Conservation (phyloP, 768 basidiomycete genomes). For the Hypholoma sublateritium region DNA sequence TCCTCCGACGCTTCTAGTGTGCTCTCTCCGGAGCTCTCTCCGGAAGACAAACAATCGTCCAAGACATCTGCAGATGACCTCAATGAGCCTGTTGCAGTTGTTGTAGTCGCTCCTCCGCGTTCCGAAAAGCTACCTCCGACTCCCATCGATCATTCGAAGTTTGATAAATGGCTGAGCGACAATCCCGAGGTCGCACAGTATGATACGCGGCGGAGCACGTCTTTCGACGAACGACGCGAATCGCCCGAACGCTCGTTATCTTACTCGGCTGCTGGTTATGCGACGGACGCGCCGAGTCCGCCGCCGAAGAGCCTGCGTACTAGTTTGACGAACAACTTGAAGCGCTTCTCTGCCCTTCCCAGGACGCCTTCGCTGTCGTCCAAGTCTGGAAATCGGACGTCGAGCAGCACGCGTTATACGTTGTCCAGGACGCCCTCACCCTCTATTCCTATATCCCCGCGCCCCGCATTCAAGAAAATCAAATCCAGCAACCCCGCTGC, state of each 20-base stretch:
- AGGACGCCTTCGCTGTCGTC: conserved; percentile 65
- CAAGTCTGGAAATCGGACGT: conserved; percentile 32
- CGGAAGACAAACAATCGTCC: conserved; percentile 11
- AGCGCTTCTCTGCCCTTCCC: conserved; percentile 59
- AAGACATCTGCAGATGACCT: conserved; percentile 7
- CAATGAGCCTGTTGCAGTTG: conserved; percentile 32
- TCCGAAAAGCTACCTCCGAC: conserved; percentile 16
- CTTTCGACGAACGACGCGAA: conserved; percentile 19
- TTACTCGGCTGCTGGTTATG: conserved; percentile 16
- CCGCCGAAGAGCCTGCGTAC: conserved; percentile 51
- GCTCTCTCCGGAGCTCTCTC: background rate
- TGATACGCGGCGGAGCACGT: conserved; percentile 15
- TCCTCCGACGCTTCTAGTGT: conserved; percentile 5
- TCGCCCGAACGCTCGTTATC: conserved; percentile 17
- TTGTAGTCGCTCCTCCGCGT: conserved; percentile 37
- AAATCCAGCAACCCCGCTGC: conserved; percentile 52
- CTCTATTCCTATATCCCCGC: conserved; percentile 22
- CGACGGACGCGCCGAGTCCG: conserved; percentile 38
- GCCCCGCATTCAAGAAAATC: conserved; percentile 21
- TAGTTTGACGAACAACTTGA: conserved; percentile 45
- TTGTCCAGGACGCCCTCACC: conserved; percentile 40
- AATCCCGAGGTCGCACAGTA: conserved; percentile 18
- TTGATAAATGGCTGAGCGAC: conserved; percentile 26
- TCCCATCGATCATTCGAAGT: conserved; percentile 25
- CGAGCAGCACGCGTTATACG: conserved; percentile 29